Evolutionary conservation across 805 yeast genomes (phyloP), one percentile per base, ranked within the genome.

Genomic region (Candida sanyiensis): DNA sequence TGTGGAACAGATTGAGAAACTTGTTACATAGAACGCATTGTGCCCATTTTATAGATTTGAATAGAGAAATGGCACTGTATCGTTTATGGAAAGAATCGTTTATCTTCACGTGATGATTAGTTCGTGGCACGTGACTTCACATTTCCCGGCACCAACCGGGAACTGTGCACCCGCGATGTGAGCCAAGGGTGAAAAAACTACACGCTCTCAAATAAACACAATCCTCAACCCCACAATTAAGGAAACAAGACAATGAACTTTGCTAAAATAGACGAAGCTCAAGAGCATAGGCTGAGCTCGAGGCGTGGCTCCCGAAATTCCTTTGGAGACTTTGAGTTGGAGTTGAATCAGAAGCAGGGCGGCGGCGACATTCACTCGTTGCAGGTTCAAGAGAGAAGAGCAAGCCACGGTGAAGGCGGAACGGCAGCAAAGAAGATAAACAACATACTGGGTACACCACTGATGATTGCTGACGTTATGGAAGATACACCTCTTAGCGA

Each of bases 1-100:
- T 10, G 70, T 67, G 12, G 70, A 64, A 29, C 62, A 57, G 33
- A 62, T 67, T 22, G 47, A 43, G 6, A 20, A 24, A 8, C 13
- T 7, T 3, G 10, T 27, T 15, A 11, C 29, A 3, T 27, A 15
- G n/a, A n/a, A 27, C 12, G 7, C 8, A 6, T 6, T 4, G 4
- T 8, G 18, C 3, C 29, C 19, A 7, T 27, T 27, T 2, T 13
- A 15, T 27, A 27, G 5, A 27, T 10, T 13, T 17, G 20, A 13
- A 27, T 27, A n/a, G 23, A 21, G 6, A 13, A 18, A 1, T 1
- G 16, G 20, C 17, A 12, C 15, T 15, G 28, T n/a, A n/a, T n/a
- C n/a, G n/a, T n/a, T n/a, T n/a, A n/a, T n/a, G n/a, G n/a, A n/a
- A n/a, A n/a, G n/a, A n/a, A n/a, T n/a, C n/a, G n/a, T n/a, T n/a